These are phyloP conservation scores for Talaromyces sp. DNA, from an alignment of 2,329 filamentous ascomycete genomes.

Conservation along the genomic window DNA sequence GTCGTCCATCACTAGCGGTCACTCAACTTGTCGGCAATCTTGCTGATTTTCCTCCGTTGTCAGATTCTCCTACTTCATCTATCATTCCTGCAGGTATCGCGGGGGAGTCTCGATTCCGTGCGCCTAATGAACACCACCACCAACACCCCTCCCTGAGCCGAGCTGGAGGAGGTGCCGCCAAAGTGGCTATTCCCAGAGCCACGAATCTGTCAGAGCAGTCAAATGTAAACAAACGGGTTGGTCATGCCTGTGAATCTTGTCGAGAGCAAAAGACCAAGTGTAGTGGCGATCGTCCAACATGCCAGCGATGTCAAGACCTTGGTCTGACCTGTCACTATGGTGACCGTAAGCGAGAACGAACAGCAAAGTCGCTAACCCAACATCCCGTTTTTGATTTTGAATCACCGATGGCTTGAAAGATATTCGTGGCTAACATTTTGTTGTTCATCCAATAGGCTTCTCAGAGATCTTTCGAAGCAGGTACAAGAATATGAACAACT, in stretches of 20 bases:
- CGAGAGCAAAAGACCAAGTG: conserved; percentile 48
- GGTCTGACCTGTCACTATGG: conserved; percentile 42
- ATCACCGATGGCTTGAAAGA: not conserved
- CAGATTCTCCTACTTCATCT: conserved; percentile 5
- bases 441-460: conserved; percentile 29
- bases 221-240: conserved; percentile 27
- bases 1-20: conserved; percentile 14
- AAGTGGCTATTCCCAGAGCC: conserved; percentile 18
- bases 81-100: not conserved
- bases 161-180: conserved; percentile 5
- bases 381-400: conserved; percentile 5
- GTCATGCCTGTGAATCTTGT: conserved; percentile 45
- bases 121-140: conserved; percentile 1
- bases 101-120: conserved; percentile 14
- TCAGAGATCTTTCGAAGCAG: conserved; percentile 38
- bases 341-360: conserved; percentile 44
- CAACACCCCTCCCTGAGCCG: conserved; percentile 1
- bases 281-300: conserved; percentile 43
- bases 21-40: conserved; percentile 2
- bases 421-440: not conserved
- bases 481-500: conserved; percentile 36
- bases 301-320: conserved; percentile 43
- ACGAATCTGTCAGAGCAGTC: conserved; percentile 11
- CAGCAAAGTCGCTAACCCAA: conserved; percentile 37
- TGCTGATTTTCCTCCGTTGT: not conserved